These are phyloP conservation scores for Ramularia collo-cygni DNA, from an alignment of 2,329 filamentous ascomycete species.

Conservation along the genomic window DNA sequence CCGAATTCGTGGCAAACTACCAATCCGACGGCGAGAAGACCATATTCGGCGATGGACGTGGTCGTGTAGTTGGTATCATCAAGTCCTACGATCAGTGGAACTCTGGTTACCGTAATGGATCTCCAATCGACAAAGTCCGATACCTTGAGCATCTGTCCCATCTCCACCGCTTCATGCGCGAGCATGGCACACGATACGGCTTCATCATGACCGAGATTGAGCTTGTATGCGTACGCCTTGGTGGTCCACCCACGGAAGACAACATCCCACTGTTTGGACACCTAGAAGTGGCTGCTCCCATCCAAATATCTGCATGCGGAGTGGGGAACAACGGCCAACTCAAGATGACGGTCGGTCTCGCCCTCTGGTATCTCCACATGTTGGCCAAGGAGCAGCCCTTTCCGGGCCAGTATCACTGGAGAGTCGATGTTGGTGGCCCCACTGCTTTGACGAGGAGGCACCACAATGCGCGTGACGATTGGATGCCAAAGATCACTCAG, in stretches of 20 bases:
- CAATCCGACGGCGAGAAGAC: slow-evolving; percentile 47
- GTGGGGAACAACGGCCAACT: slow-evolving; percentile 34
- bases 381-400: slow-evolving; percentile 56
- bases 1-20: slow-evolving; percentile 60
- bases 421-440: slow-evolving; percentile 65
- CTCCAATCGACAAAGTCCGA: slow-evolving; percentile 76
- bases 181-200: slow-evolving; percentile 86
- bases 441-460: slow-evolving; percentile 66
- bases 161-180: slow-evolving; percentile 85
- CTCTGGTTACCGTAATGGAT: slow-evolving; percentile 82
- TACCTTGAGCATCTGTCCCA: slow-evolving; percentile 83
- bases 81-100: slow-evolving; percentile 93
- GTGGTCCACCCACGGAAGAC: slow-evolving; percentile 39
- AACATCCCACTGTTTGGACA: slow-evolving; percentile 76
- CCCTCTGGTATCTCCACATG: slow-evolving; percentile 72
- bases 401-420: slow-evolving; percentile 56
- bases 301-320: slow-evolving; percentile 40
- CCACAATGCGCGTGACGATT: slow-evolving; percentile 61
- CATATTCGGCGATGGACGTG: slow-evolving; percentile 41
- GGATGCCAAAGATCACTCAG: slow-evolving; percentile 68
- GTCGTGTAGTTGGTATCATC: slow-evolving; percentile 72
- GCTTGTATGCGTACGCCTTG: slow-evolving; percentile 80
- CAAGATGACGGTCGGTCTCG: slow-evolving; percentile 63
- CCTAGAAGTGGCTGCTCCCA: slow-evolving; percentile 62
- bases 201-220: slow-evolving; percentile 97